Percentiles rank a stretch among this genome's conserved stretches.
phyloP scores from a whole-genome alignment of 306 rosid genomes.

The Macrotyloma uniflorum region DNA sequence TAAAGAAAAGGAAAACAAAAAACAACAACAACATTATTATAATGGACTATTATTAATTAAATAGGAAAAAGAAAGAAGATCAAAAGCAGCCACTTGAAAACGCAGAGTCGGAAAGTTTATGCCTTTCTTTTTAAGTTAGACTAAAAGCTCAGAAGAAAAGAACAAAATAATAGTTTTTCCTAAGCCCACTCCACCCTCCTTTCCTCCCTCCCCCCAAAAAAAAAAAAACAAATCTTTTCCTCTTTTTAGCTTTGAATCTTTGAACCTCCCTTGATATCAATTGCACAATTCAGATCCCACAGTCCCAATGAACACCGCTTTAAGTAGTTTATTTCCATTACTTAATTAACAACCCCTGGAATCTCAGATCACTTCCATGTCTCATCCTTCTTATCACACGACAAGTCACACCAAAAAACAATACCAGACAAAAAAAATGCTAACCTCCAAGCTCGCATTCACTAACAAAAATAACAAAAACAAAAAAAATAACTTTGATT shows the following conservation, averaged over 20 bases:
- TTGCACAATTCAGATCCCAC: slow-evolving; percentile 39
- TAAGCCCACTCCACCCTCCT: slow-evolving; percentile 28
- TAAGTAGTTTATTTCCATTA: slow-evolving; percentile 30
- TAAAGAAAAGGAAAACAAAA: neutral
- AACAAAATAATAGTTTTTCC: slow-evolving; percentile 51
- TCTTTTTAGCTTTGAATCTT: slow-evolving; percentile 60
- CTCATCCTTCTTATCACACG: slow-evolving; percentile 18
- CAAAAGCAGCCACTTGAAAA: slow-evolving; percentile 42
- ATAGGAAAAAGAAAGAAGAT: slow-evolving; percentile 5
- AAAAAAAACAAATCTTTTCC: slow-evolving; percentile 38
- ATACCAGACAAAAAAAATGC: slow-evolving; percentile 77
- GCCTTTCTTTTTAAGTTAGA: slow-evolving; percentile 38
- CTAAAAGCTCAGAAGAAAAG: slow-evolving; percentile 48
- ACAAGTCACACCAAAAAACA: slow-evolving; percentile 47
- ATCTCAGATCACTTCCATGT: slow-evolving; percentile 41
- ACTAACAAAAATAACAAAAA: slow-evolving; percentile 25
- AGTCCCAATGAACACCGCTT: slow-evolving; percentile 39
- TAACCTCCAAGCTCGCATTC: slow-evolving; percentile 55
- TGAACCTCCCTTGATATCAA: slow-evolving; percentile 41
- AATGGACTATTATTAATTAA: slow-evolving; percentile 13
- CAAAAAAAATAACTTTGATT: neutral
- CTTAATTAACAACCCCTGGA: slow-evolving; percentile 35
- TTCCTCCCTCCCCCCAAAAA: neutral
- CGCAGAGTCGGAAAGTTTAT: slow-evolving; percentile 40
- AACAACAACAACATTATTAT: slow-evolving; percentile 3